Conservation (phyloP, 2,329 filamentous ascomycete genomes). For the Ascomycota sp. region DNA sequence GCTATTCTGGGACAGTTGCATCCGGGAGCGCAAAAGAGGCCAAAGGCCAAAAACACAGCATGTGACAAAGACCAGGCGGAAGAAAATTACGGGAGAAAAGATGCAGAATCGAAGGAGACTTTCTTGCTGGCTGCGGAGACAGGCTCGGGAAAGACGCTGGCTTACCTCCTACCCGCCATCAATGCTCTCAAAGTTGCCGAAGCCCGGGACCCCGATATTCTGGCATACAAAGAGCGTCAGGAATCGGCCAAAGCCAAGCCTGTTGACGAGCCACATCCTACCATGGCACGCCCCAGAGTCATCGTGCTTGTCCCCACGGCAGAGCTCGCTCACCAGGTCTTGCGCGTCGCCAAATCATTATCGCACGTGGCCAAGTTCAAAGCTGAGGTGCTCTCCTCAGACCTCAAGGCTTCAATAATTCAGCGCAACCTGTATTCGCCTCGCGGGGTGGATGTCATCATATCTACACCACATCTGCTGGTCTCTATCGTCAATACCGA, state of each 20-base stretch:
- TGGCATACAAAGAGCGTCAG: slow-evolving; percentile 37
- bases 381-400: slow-evolving; percentile 62
- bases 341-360: slow-evolving; percentile 57
- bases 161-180: slow-evolving; percentile 70
- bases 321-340: slow-evolving; percentile 79
- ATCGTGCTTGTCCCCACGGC: slow-evolving; percentile 82
- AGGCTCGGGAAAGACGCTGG: slow-evolving; percentile 88
- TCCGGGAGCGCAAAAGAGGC: slow-evolving; percentile 7
- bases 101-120: slow-evolving; percentile 5
- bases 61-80: too few relatives aligned
- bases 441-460: slow-evolving; percentile 62
- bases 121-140: slow-evolving; percentile 90
- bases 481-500: slow-evolving; percentile 74
- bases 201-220: slow-evolving; percentile 33
- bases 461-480: slow-evolving; percentile 78
- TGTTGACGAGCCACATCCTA: slow-evolving; percentile 49
- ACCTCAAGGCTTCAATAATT: slow-evolving; percentile 58
- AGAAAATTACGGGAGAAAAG: slow-evolving; percentile 16
- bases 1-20: slow-evolving; percentile 42
- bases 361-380: slow-evolving; percentile 78
- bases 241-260: slow-evolving; percentile 33
- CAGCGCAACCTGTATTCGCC: slow-evolving; percentile 66
- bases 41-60: neutral
- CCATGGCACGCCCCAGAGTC: slow-evolving; percentile 58
- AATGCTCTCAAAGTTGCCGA: slow-evolving; percentile 70